Evolutionary conservation across 345 rosid species (phyloP), one percentile per base, ranked within the genome.

Genomic region (Arabidopsis suecica): DNA sequence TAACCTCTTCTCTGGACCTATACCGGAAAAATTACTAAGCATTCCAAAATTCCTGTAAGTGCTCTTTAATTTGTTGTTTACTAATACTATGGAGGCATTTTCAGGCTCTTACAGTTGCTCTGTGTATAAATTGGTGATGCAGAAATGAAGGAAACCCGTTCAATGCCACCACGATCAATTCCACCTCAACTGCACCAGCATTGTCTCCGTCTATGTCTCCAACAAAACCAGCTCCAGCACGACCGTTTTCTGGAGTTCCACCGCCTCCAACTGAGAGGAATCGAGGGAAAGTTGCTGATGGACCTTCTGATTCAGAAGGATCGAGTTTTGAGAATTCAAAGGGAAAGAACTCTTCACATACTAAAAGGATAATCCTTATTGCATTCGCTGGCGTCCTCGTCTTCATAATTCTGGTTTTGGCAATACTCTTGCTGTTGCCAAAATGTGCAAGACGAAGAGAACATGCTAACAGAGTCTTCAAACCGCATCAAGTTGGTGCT

Each of bases 71-170:
- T 76, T 59, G 9, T 34, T 55, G 12, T 48, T 47, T 48, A 49
- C 54, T 28, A 59, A 48, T 38, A 73, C 13, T 25, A 33, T 37
- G 20, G 36, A 37, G 61, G 60, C 69, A 54, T 20, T 67, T 67
- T 53, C 74, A 79, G 50, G 16, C 69, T 36, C 49, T 44, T 28
- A 9, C 10, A 41, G 38, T 40, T 67, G 20, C 51, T 10, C 28
- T 74, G 41, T 74, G 9, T 37, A 60, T 67, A 37, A 1, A 66
- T 59, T 67, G 68, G 32, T 44, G 65, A 44, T 85, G 83, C 90
- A 95, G 99, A 74, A 82, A 82, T 68, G 97, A 88, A 59, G 98
- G 98, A 40, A 96, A 96, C 80, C 85, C 69, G 2, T 93, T 93
- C 80, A 96, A 91, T 79, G 40, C 84, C 44, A 81, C 86, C 32